phyloP scores from a whole-genome alignment of 306 rosid species.

The Aeschynomene evenia region DNA sequence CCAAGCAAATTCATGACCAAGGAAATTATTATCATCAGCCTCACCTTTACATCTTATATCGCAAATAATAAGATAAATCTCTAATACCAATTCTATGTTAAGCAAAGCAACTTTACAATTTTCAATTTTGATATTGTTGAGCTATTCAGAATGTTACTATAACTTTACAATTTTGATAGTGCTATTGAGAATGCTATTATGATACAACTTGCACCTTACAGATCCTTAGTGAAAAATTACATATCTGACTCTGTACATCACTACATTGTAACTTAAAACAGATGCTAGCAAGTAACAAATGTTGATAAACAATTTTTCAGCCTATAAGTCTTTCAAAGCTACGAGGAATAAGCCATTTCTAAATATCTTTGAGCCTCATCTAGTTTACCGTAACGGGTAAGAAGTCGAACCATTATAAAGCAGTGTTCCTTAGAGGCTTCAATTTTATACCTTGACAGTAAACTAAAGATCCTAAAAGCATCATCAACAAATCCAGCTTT shows the following conservation, averaged over 20 bases:
- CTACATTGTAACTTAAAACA: background rate
- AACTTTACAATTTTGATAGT: constrained; percentile 5
- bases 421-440: constrained; percentile 61
- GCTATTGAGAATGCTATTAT: background rate
- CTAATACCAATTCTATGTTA: background rate
- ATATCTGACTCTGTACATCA: constrained; percentile 23
- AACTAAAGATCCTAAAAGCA: constrained; percentile 50
- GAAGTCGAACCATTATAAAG: constrained; percentile 51
- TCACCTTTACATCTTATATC: background rate
- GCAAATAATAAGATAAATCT: background rate
- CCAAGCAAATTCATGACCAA: background rate
- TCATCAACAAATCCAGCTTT: constrained; percentile 69
- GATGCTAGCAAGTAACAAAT: background rate
- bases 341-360: constrained; percentile 51
- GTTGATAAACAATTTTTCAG: constrained; percentile 6
- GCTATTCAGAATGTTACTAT: background rate
- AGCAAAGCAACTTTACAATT: background rate
- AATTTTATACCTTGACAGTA: constrained; percentile 57
- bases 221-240: background rate
- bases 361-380: constrained; percentile 58
- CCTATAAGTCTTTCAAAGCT: constrained; percentile 14
- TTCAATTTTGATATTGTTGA: constrained; percentile 1
- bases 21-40: background rate
- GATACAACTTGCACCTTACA: background rate
- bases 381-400: constrained; percentile 66